A percentile compares a stretch with the other conserved stretches of the same genome.
These are phyloP conservation scores for Debaryomyces castellii DNA, from an alignment of 805 yeast species.

Conservation along the genomic window DNA sequence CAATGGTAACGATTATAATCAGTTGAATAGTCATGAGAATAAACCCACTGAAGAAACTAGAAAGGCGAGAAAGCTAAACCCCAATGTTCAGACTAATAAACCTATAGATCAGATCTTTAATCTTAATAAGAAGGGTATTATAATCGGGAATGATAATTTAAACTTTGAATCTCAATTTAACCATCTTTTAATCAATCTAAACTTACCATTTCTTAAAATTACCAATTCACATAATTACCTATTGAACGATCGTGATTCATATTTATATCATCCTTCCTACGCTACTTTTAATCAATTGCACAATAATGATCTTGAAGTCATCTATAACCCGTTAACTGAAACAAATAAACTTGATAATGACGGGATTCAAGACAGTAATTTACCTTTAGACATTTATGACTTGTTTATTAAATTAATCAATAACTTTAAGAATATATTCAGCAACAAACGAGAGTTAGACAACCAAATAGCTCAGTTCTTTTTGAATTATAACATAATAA, in stretches of 20 bases:
- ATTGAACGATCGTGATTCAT: constrained; percentile 42
- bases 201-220: constrained; percentile 43
- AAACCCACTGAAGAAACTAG: constrained; percentile 4
- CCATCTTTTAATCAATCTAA: constrained; percentile 41
- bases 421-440: constrained; percentile 41
- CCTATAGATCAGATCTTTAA: constrained; percentile 48
- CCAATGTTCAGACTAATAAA: constrained; percentile 32
- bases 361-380: constrained; percentile 15
- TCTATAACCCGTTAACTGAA: constrained; percentile 40
- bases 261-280: constrained; percentile 40
- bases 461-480: constrained; percentile 49
- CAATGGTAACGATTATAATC: neutral
- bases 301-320: constrained; percentile 36
- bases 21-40: too few species aligned
- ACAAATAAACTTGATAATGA: constrained; percentile 19
- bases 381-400: constrained; percentile 43
- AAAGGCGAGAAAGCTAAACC: neutral
- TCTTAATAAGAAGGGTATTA: constrained; percentile 40
- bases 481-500: constrained; percentile 50
- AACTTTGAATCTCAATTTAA: constrained; percentile 47
- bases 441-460: constrained; percentile 41
- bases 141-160: constrained; percentile 45
- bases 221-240: constrained; percentile 44
- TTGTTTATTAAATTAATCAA: constrained; percentile 43
- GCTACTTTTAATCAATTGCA: constrained; percentile 34